These are phyloP conservation scores for Fusarium penzigii DNA, from an alignment of 2,329 filamentous ascomycete species.

Conservation along the genomic window DNA sequence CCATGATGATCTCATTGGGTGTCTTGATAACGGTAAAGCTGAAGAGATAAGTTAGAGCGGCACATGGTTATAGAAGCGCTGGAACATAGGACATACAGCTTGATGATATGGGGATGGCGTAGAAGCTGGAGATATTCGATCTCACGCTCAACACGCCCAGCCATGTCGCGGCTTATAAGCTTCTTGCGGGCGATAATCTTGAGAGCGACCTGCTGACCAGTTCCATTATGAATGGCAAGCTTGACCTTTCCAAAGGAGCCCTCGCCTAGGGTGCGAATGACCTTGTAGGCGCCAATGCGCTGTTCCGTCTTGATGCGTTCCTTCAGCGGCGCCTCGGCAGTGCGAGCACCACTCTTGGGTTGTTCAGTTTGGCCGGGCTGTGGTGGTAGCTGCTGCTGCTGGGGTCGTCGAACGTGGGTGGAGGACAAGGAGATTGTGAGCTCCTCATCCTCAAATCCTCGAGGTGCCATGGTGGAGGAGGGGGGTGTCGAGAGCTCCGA, in stretches of 20 bases:
- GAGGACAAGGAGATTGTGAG: conserved; percentile 75
- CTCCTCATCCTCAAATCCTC: conserved; percentile 76
- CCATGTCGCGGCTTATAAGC: conserved; percentile 96
- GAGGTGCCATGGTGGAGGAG: conserved; percentile 46
- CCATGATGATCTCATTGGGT: conserved; percentile 94
- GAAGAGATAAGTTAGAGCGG: conserved; percentile 11
- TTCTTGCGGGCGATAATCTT: conserved; percentile 98
- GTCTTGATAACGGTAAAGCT: conserved; percentile 98
- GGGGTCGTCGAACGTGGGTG: conserved; percentile 59
- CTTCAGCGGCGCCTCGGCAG: conserved; percentile 37
- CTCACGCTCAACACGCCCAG: conserved; percentile 93
- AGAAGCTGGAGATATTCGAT: conserved; percentile 97
- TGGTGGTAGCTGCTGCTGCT: conserved; percentile 32
- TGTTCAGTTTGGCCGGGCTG: conserved; percentile 26
- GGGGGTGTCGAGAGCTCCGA: neutral
- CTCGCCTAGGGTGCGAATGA: conserved; percentile 88
- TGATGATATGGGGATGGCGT: conserved; percentile 97
- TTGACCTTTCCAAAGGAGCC: conserved; percentile 99
- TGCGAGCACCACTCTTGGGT: conserved; percentile 30
- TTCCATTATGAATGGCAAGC: conserved; percentile 88
- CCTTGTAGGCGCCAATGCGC: conserved; percentile 88
- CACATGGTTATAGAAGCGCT: neutral
- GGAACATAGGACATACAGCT: conserved; percentile 65
- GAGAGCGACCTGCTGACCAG: conserved; percentile 91
- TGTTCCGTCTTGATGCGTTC: conserved; percentile 68